Evolutionary conservation across 352 stramenopile species (phyloP).

Genomic region (Phytopythium ostracodes): DNA sequence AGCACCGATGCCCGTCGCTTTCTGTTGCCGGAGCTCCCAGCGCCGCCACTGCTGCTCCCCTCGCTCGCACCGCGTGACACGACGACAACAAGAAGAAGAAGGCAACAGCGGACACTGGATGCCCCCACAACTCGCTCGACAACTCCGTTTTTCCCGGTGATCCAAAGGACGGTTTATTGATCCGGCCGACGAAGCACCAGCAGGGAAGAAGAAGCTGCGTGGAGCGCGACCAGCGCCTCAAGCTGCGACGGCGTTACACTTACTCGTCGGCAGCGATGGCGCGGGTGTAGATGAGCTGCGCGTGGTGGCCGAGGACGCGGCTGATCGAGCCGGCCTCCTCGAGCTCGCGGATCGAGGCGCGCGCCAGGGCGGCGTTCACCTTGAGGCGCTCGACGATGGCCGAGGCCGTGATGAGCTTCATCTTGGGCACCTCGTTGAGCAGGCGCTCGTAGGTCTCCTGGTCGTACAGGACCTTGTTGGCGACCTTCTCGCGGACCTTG

Average conservation of each 20-base stretch:
- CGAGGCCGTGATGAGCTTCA: constrained; percentile 99
- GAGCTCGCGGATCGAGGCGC: constrained; percentile 95
- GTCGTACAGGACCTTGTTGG: constrained; percentile 99
- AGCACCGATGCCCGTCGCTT: constrained; percentile 13
- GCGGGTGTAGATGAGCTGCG: constrained; percentile 99
- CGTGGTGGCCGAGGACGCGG: constrained; percentile 92
- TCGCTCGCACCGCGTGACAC: background rate
- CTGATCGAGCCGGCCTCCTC: constrained; percentile 96
- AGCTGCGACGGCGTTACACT: constrained; percentile 12
- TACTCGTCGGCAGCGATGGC: constrained; percentile 80
- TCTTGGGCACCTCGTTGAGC: constrained; percentile 98
- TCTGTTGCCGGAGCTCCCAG: constrained; percentile 10
- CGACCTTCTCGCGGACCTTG: constrained; percentile 99
- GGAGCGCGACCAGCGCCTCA: background rate
- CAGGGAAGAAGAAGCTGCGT: background rate
- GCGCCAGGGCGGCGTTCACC: constrained; percentile 97
- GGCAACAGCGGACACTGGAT: background rate
- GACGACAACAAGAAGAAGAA: background rate
- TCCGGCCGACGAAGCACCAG: background rate
- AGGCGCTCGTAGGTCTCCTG: constrained; percentile 99
- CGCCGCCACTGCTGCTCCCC: constrained; percentile 4
- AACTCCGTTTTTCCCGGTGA: background rate
- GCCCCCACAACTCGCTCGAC: background rate
- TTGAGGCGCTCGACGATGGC: constrained; percentile 99
- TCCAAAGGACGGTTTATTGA: background rate